Conservation (phyloP, 768 basidiomycete genomes). For the Leucosporidium scottii region DNA sequence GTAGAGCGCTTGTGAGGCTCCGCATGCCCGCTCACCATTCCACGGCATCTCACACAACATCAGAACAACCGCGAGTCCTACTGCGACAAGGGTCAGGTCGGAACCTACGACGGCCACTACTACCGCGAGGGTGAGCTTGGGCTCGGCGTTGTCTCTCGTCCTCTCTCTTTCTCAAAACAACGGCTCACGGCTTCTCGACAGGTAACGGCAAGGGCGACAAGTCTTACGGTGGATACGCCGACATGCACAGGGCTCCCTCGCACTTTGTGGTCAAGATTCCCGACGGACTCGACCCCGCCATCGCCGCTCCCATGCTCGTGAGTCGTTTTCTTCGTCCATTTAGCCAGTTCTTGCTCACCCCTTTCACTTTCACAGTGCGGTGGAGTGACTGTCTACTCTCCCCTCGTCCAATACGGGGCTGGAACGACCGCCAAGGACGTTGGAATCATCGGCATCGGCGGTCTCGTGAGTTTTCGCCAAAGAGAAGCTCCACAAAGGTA, state of each 20-base stretch:
- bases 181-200: constrained; percentile 1
- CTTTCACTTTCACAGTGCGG: constrained; percentile 41
- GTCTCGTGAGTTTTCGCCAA: constrained; percentile 38
- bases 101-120: constrained; percentile 27
- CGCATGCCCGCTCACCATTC: too few relatives aligned
- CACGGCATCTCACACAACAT: too few relatives aligned
- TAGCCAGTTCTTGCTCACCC: neutral
- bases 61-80: constrained; percentile 50
- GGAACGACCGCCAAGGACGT: constrained; percentile 55
- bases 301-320: constrained; percentile 56
- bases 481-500: too few relatives aligned
- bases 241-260: constrained; percentile 45
- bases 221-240: constrained; percentile 45
- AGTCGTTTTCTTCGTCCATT: neutral
- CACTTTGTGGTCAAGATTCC: constrained; percentile 59
- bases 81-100: constrained; percentile 44
- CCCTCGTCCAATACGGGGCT: constrained; percentile 52
- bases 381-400: constrained; percentile 59
- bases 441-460: constrained; percentile 61
- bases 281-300: constrained; percentile 46
- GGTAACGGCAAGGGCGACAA: constrained; percentile 28
- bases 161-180: neutral
- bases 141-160: neutral
- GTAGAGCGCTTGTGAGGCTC: too few relatives aligned
- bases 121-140: neutral